A percentile compares a stretch with the other conserved stretches of the same genome.
These are phyloP conservation scores for Colletotrichum orbiculare DNA, from an alignment of 2,329 filamentous ascomycete genomes.

Conservation along the genomic window DNA sequence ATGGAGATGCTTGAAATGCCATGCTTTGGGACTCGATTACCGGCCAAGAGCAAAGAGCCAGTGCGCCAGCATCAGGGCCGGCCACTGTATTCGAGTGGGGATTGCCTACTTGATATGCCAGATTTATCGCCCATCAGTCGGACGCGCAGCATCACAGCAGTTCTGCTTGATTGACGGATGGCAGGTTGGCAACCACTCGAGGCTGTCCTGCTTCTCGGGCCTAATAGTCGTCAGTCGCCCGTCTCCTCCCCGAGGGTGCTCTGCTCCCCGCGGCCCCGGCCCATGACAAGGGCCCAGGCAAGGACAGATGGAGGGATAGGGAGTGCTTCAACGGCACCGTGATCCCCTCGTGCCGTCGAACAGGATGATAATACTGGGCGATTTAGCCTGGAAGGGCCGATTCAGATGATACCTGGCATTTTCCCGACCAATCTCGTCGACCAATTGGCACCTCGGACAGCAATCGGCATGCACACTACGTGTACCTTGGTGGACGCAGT, in stretches of 20 bases:
- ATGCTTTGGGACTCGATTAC: no score
- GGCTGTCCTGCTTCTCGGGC: no score
- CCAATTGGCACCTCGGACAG: conserved; percentile 38
- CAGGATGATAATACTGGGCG: conserved; percentile 34
- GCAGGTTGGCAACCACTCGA: no score
- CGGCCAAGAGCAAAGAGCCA: no score
- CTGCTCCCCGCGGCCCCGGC: neutral
- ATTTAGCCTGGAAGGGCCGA: conserved; percentile 58
- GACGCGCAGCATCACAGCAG: no score
- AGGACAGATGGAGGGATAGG: conserved; percentile 6
- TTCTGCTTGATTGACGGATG: no score
- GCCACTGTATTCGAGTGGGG: no score
- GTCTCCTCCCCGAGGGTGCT: no score
- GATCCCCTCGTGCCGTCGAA: conserved; percentile 40
- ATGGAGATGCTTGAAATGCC: conserved; percentile 9
- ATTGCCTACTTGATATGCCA: no score
- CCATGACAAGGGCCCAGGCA: conserved; percentile 19
- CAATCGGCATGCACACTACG: neutral
- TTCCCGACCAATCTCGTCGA: conserved; percentile 48
- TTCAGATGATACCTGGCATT: conserved; percentile 47
- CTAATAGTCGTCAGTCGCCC: no score
- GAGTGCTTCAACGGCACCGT: conserved; percentile 27
- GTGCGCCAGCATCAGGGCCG: no score
- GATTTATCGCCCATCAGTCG: no score
- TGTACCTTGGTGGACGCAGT: neutral